phyloP scores from a whole-genome alignment of 805 yeast genomes.

The Danielia oregonensis region DNA sequence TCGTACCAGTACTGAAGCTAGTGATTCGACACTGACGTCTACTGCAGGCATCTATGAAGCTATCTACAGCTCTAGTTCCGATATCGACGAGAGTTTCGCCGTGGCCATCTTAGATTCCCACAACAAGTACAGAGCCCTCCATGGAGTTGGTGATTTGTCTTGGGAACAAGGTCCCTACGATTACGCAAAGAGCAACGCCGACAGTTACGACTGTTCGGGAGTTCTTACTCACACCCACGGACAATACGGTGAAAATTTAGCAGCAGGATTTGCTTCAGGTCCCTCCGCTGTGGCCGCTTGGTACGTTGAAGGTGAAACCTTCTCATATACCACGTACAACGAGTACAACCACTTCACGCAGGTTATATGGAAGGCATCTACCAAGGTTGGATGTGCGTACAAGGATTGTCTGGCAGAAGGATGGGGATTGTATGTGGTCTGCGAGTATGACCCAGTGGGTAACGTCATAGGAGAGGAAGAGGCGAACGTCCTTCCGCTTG shows the following conservation, averaged over 20 bases:
- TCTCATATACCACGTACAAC: slow-evolving; percentile 22
- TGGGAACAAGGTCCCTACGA: slow-evolving; percentile 31
- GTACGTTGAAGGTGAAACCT: slow-evolving; percentile 36
- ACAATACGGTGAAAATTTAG: slow-evolving; percentile 39
- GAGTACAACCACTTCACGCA: slow-evolving; percentile 31
- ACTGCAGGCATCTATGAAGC: slow-evolving; percentile 14
- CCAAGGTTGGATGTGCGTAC: slow-evolving; percentile 30
- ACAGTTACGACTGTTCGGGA: slow-evolving; percentile 36
- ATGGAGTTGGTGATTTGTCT: slow-evolving; percentile 25
- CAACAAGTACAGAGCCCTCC: slow-evolving; percentile 29
- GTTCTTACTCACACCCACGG: slow-evolving; percentile 36
- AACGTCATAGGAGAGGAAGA: slow-evolving; percentile 28
- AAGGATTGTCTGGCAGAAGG: slow-evolving; percentile 26
- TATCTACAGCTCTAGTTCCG: slow-evolving; percentile 17
- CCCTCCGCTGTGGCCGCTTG: slow-evolving; percentile 34
- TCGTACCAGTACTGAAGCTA: too few relatives aligned
- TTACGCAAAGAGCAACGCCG: slow-evolving; percentile 33
- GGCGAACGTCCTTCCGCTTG: slow-evolving; percentile 25
- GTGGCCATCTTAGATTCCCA: slow-evolving; percentile 29
- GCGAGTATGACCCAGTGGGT: slow-evolving; percentile 35
- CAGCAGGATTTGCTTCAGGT: slow-evolving; percentile 31
- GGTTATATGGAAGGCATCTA: slow-evolving; percentile 28
- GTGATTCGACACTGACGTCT: too few relatives aligned
- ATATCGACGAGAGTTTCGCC: slow-evolving; percentile 26
- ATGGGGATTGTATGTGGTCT: slow-evolving; percentile 32